These are phyloP conservation scores for Psilocybe azurescens DNA, from an alignment of 768 basidiomycete genomes.

Conservation along the genomic window DNA sequence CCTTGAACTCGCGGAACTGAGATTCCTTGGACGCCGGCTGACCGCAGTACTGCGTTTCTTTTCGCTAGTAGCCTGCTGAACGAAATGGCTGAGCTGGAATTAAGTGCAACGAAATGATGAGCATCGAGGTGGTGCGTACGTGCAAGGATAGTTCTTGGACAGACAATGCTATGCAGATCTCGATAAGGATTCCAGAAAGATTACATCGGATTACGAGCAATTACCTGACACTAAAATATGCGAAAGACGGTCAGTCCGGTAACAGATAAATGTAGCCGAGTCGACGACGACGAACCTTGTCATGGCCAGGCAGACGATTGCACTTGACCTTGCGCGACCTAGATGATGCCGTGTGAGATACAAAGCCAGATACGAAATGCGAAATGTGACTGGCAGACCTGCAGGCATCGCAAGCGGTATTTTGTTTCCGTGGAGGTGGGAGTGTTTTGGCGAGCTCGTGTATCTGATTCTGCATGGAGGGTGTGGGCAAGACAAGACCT, in stretches of 20 bases:
- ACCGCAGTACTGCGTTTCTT: constrained; percentile 70
- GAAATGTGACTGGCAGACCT: constrained; percentile 48
- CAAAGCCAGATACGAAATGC: neutral
- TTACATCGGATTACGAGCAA: constrained; percentile 20
- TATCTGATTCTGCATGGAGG: constrained; percentile 79
- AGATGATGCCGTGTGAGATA: constrained; percentile 16
- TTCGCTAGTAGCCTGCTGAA: constrained; percentile 86
- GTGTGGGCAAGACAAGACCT: constrained; percentile 69
- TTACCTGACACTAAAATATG: constrained; percentile 66
- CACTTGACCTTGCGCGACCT: constrained; percentile 92
- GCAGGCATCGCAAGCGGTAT: constrained; percentile 94
- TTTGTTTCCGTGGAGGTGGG: constrained; percentile 89
- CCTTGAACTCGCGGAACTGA: constrained; percentile 54
- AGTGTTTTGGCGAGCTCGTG: constrained; percentile 81
- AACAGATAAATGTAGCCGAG: constrained; percentile 14
- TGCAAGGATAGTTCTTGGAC: constrained; percentile 91
- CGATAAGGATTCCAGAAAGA: constrained; percentile 13
- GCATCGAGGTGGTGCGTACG: constrained; percentile 52
- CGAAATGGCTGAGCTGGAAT: constrained; percentile 59
- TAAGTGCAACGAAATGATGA: constrained; percentile 13
- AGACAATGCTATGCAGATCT: constrained; percentile 68
- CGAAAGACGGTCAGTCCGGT: constrained; percentile 4
- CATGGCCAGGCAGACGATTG: constrained; percentile 79
- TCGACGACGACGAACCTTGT: constrained; percentile 59
- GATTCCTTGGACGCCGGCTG: constrained; percentile 69